phyloP scores from a whole-genome alignment of 2,329 filamentous ascomycete species.

The Nothomitra cinnamomea region DNA sequence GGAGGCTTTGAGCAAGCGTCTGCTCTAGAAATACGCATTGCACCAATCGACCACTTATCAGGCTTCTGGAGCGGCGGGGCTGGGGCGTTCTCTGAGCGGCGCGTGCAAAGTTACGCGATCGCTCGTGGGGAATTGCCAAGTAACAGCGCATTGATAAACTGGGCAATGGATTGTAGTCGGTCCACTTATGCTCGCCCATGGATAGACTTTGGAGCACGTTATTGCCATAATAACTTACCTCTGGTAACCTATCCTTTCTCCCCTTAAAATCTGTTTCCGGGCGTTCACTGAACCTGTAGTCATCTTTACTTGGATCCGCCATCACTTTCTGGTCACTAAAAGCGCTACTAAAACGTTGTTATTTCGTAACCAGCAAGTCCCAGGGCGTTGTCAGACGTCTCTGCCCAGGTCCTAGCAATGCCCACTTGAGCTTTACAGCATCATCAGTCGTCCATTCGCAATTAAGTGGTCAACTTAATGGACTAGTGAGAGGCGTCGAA shows the following conservation, averaged over 20 bases:
- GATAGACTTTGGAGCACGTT: neutral
- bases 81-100: neutral
- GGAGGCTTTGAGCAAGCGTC: neutral
- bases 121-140: neutral
- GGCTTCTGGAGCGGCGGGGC: neutral
- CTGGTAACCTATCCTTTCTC: neutral
- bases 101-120: neutral
- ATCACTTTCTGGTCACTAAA: neutral
- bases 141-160: neutral
- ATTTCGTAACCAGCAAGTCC: neutral
- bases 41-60: neutral
- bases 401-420: neutral
- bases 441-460: neutral
- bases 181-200: neutral
- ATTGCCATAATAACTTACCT: neutral
- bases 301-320: neutral
- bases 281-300: neutral
- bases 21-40: neutral
- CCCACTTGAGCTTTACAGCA: neutral
- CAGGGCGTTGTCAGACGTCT: neutral
- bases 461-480: neutral
- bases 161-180: neutral
- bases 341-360: neutral
- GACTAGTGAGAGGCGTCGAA: neutral
- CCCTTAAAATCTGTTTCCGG: neutral